A percentile compares a stretch with the other conserved stretches of the same genome.
Evolutionary conservation across 2,329 filamentous ascomycete species (phyloP).

Genomic region (Arthrocladium fulminans): DNA sequence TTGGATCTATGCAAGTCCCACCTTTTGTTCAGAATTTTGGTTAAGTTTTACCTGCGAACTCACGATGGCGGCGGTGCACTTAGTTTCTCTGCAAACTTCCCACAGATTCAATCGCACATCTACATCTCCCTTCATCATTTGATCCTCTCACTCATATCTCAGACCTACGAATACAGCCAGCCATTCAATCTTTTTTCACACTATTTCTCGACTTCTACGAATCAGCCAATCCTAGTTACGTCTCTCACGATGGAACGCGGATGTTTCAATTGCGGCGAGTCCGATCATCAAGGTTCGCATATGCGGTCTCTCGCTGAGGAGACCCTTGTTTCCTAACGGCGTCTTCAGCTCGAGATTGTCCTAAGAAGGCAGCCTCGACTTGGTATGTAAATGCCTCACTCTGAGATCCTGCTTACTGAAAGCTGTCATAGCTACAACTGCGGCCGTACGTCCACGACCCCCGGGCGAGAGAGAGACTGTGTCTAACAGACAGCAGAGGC

Average conservation of each 20-base stretch:
- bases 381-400: conserved; percentile 47
- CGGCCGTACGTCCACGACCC: conserved; percentile 49
- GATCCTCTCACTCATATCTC: too few species aligned
- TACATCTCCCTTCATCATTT: neutral
- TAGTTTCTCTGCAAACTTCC: neutral
- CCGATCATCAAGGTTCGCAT: conserved; percentile 19
- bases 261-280: conserved; percentile 48
- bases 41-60: conserved; percentile 4
- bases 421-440: conserved; percentile 61
- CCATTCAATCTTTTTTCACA: neutral
- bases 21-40: conserved; percentile 5
- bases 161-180: too few species aligned
- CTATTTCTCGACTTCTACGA: neutral
- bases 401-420: conserved; percentile 10
- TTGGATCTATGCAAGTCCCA: neutral
- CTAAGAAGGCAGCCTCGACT: conserved; percentile 66
- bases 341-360: conserved; percentile 66
- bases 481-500: conserved; percentile 34
- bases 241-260: conserved; percentile 42
- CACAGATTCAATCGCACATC: neutral
- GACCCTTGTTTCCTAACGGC: conserved; percentile 10
- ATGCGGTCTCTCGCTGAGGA: neutral
- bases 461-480: neutral
- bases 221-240: too few species aligned
- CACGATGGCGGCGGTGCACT: too few species aligned